Evolutionary conservation across 2,329 filamentous ascomycete species (phyloP).

Genomic region (Alternaria metachromatica): DNA sequence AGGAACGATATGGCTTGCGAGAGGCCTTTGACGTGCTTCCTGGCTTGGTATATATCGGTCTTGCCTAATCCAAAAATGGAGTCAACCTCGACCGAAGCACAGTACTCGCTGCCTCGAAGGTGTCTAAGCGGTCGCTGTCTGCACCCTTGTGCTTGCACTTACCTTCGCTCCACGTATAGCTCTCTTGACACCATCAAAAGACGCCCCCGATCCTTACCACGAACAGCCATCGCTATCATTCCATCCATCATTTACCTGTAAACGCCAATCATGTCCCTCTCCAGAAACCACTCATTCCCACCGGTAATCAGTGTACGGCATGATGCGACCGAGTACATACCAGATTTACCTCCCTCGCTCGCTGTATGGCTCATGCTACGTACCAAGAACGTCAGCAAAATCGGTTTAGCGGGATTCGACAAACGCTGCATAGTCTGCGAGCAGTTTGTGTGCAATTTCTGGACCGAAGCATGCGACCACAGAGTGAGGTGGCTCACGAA

Average conservation of each 20-base stretch:
- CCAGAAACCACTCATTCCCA: background rate
- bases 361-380: background rate
- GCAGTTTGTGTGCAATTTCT: background rate
- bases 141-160: background rate
- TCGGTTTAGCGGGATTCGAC: background rate
- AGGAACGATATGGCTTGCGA: background rate
- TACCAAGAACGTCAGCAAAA: background rate
- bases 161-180: background rate
- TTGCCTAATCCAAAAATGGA: background rate
- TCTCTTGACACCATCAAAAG: background rate
- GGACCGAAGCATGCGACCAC: background rate
- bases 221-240: background rate
- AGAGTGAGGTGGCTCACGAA: background rate
- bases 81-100: background rate
- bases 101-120: background rate
- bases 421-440: background rate
- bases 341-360: background rate
- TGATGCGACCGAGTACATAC: background rate
- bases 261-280: background rate
- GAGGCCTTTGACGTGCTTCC: background rate
- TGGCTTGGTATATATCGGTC: background rate
- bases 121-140: background rate
- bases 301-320: background rate
- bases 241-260: background rate
- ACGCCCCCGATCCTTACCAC: background rate